Base-by-base conservation (phyloP, 78 protist species). In the Ministeria vibrans region DNA sequence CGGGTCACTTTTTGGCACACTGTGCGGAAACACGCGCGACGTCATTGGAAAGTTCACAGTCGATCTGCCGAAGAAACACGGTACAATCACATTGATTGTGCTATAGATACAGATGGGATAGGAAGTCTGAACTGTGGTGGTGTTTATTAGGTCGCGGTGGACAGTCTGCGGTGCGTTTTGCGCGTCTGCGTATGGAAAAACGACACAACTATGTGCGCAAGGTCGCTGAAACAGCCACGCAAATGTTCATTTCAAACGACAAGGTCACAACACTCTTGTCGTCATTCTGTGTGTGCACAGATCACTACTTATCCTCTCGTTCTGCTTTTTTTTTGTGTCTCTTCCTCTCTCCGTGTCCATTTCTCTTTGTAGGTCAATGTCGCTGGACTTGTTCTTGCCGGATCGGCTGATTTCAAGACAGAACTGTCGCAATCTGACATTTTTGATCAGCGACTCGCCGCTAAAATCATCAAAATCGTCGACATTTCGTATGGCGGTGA, bases 21-120 rank as follows among this genome's bases (percentile, higher is more conserved):
- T 90, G 27, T 34, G 70, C 20, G 99, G 99, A 36, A 97, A 87
- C 91, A 85, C 96, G 4, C 86, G 98, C 32, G 93, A 89, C 18
- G 83, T 97, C 3, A 77, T 99, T n/a, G 96, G 92, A 71, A 94
- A 91, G 79, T 90, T 97, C 87, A 51, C 94, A 7, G 99, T 98
- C 46, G 99, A 99, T 32, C 92, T 99, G 25, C 99, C 99, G 41
- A 98, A 97, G 96, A 99, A 99, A 91, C 99, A 98, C 90, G 98
- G 99, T 39, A 53, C 46, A 53, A n/a, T n/a, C n/a, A n/a, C n/a
- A n/a, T n/a, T n/a, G n/a, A n/a, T n/a, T n/a, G n/a, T n/a, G n/a
- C n/a, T n/a, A n/a, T n/a, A n/a, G n/a, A n/a, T n/a, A n/a, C n/a
- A n/a, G n/a, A n/a, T n/a, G n/a, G n/a, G n/a, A n/a, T n/a, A n/a